These are phyloP conservation scores for Taphrina confusa DNA, from an alignment of 1,139 yeast species.

Conservation along the genomic window DNA sequence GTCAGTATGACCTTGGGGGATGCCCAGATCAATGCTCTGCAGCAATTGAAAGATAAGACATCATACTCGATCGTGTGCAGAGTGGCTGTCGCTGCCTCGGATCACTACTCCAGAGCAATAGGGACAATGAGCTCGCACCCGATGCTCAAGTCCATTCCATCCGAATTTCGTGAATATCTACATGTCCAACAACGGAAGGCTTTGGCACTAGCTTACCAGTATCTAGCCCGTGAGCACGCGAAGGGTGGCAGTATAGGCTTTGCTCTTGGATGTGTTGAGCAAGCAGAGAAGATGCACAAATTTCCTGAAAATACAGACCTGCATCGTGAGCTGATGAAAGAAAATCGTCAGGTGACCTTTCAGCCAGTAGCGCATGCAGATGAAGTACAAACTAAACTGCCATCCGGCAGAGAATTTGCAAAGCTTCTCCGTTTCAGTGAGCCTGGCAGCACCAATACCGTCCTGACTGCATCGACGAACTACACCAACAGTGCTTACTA, in stretches of 20 bases:
- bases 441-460: too few relatives aligned
- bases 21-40: constrained; percentile 9
- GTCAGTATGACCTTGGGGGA: constrained; percentile 11
- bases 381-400: constrained; percentile 25
- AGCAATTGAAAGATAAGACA: constrained; percentile 7
- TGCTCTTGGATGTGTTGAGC: constrained; percentile 19
- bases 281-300: constrained; percentile 4
- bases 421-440: neutral
- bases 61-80: constrained; percentile 23
- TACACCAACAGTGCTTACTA: constrained; percentile 17
- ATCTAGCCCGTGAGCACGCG: constrained; percentile 11
- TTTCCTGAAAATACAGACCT: neutral
- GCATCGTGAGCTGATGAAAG: constrained; percentile 4
- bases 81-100: constrained; percentile 23
- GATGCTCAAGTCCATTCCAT: constrained; percentile 7
- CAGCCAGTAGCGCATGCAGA: constrained; percentile 6
- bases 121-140: constrained; percentile 26
- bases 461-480: too few relatives aligned
- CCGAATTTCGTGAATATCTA: neutral
- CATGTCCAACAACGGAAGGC: neutral
- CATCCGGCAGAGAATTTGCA: constrained; percentile 28
- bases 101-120: constrained; percentile 14
- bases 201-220: constrained; percentile 17
- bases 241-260: constrained; percentile 15
- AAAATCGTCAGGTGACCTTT: constrained; percentile 30